Evolutionary conservation across 148 eudicot species (phyloP), one percentile per base, ranked within the genome.

Genomic region (Fallopia convolvulus): DNA sequence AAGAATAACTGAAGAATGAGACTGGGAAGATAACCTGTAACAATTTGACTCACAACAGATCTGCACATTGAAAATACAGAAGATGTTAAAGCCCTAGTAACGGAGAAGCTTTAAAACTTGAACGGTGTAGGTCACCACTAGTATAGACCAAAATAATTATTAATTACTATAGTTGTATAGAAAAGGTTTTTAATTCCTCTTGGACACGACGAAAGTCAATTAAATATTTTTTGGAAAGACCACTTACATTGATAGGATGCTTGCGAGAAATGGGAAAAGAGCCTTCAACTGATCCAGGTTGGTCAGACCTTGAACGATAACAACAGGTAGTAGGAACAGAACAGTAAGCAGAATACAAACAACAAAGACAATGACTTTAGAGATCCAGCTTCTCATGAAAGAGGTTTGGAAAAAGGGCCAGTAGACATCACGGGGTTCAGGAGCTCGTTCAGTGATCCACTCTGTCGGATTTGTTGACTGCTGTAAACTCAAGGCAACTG

Each of bases 391-490:
- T 75, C 68, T 88, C 60, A 90, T 44, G 80, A 83, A 92, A 56
- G 98, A 94, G 21, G 91, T 78, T 41, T 93, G 92, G 83, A 94
- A 92, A 87, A 90, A 92, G 73, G 98, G 91, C 98, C 98, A 94
- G 75, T 89, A 80, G 20, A 94, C 97, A 81, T 94, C 97, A 40
- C 75, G 84, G 12, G 97, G 96, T 84, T 90, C 93, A 52, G 98
- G 98, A 76, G 97, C 97, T 77, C 55, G 82, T 85, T 94, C 97
- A 56, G 96, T 89, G 55, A 89, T 80, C 98, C 98, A 94, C 79
- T 90, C 84, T 39, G 87, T 94, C 21, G 98, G 98, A 78, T 92
- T 84, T 23, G 84, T 74, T 68, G 91, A 91, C 85, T 94, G 98
- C 85, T 83, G 92, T 18, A 92, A 81, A 74, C 90, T 83, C 70